phyloP scores from a whole-genome alignment of 331 rosid genomes.

The Arachis monticola region DNA sequence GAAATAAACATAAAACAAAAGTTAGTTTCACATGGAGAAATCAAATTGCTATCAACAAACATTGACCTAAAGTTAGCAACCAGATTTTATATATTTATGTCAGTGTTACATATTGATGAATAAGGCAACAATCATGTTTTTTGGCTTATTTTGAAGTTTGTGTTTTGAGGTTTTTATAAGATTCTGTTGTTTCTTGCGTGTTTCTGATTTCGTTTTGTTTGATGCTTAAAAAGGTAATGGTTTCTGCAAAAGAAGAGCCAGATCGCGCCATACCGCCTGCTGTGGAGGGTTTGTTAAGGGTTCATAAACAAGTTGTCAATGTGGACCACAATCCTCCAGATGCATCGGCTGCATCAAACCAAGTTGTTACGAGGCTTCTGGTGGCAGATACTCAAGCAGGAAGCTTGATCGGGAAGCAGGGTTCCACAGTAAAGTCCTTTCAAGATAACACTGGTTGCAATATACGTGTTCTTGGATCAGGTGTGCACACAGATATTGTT shows the following conservation, averaged over 20 bases:
- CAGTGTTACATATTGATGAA: slow-evolving; percentile 18
- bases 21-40: neutral
- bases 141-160: slow-evolving; percentile 16
- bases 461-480: slow-evolving; percentile 61
- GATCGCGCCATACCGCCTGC: slow-evolving; percentile 56
- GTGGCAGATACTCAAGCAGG: slow-evolving; percentile 69
- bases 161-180: slow-evolving; percentile 19
- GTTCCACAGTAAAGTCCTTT: slow-evolving; percentile 54
- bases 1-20: slow-evolving; percentile 23
- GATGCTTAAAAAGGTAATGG: slow-evolving; percentile 54
- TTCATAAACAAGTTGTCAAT: slow-evolving; percentile 59
- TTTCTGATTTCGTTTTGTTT: slow-evolving; percentile 34
- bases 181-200: neutral
- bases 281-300: slow-evolving; percentile 64
- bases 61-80: slow-evolving; percentile 12
- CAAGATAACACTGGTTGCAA: slow-evolving; percentile 61
- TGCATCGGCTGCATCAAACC: slow-evolving; percentile 43
- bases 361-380: slow-evolving; percentile 53
- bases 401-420: slow-evolving; percentile 64
- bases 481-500: slow-evolving; percentile 38
- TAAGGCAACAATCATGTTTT: neutral
- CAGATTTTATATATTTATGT: neutral
- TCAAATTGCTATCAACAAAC: slow-evolving; percentile 16
- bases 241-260: slow-evolving; percentile 69
- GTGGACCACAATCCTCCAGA: slow-evolving; percentile 51